Base-by-base conservation (phyloP, 1,139 yeast genomes). In the Magnusiomyces sp. region DNA sequence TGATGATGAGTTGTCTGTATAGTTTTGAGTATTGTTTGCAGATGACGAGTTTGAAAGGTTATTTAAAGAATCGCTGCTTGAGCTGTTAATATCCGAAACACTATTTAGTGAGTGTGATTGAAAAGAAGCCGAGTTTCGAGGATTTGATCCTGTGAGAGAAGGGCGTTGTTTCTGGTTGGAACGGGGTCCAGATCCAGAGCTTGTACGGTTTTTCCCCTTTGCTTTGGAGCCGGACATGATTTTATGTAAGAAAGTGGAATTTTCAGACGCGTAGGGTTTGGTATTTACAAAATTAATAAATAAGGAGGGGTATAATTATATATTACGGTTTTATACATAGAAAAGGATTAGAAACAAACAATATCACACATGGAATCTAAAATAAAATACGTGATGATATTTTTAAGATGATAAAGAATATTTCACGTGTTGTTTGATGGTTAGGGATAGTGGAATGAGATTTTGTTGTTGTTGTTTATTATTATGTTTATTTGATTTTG, bases 181-280 rank as follows among this genome's bases (percentile, higher is more conserved):
- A n/a, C 45, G 38, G 11, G 45, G 5, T 16, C 23, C 23, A 11
- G n/a, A 17, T 31, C 31, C 27, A 33, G 39, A 14, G 17, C 34
- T 38, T 16, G 45, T 17, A 10, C 45, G n/a, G 9, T 38, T 14
- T 33, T 42, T 42, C 33, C 45, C 45, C 23, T 42, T 42, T 31
- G 45, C 29, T 16, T 42, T 42, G 7, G 45, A 42, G n/a, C 38
- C 39, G 33, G 45, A 42, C 45, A 42, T 42, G 38, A 9, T 34
- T 9, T 32, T 32, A 32, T 32, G 13, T 32, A 13, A 32, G 13
- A 13, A 32, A 9, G 13, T 32, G 13, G 13, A 32, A 9, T 9
- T 32, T 32, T 32, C 13, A 32, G n/a, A n/a, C n/a, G n/a, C n/a
- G n/a, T n/a, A n/a, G n/a, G n/a, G n/a, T n/a, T n/a, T n/a, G n/a